Evolutionary conservation across 169 alveolate genomes (phyloP).

Genomic region (Eimeria acervulina): DNA sequence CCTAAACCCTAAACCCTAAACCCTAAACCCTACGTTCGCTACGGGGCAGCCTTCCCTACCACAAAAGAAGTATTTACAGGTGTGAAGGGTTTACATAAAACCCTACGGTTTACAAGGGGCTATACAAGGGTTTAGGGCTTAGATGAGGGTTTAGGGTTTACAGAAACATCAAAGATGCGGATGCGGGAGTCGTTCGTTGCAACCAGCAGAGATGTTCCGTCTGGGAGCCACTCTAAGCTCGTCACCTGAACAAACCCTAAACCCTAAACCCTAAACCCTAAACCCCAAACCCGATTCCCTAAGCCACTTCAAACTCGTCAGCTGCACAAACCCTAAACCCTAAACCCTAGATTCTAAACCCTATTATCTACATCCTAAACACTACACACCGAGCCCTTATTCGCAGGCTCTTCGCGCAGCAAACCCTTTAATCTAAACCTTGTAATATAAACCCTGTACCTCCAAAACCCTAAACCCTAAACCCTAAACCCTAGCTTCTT

Average conservation of each 20-base stretch:
- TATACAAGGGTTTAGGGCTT: constrained; percentile 17
- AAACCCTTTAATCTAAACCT: too few relatives aligned
- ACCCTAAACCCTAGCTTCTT: background rate
- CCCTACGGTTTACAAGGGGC: background rate
- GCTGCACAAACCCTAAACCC: background rate
- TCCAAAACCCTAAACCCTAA: background rate
- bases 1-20: constrained; percentile 51
- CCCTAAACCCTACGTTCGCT: background rate
- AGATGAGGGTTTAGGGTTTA: background rate
- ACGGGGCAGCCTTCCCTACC: background rate
- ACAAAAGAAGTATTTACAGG: background rate
- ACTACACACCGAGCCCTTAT: background rate
- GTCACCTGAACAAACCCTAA: constrained; percentile 73
- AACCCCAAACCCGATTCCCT: constrained; percentile 16
- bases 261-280: constrained; percentile 60
- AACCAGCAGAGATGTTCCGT: constrained; percentile 61
- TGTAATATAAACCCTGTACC: background rate
- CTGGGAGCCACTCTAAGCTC: constrained; percentile 76
- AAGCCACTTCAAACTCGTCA: background rate
- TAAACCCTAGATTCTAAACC: background rate
- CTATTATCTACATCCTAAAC: background rate
- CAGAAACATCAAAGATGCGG: constrained; percentile 78
- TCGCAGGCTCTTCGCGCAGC: too few relatives aligned
- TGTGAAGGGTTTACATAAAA: background rate
- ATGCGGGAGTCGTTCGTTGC: constrained; percentile 82